A percentile compares a stretch with the other conserved stretches of the same genome.
phyloP scores from a whole-genome alignment of 2,329 filamentous ascomycete species.

The Fusarium lateritium region DNA sequence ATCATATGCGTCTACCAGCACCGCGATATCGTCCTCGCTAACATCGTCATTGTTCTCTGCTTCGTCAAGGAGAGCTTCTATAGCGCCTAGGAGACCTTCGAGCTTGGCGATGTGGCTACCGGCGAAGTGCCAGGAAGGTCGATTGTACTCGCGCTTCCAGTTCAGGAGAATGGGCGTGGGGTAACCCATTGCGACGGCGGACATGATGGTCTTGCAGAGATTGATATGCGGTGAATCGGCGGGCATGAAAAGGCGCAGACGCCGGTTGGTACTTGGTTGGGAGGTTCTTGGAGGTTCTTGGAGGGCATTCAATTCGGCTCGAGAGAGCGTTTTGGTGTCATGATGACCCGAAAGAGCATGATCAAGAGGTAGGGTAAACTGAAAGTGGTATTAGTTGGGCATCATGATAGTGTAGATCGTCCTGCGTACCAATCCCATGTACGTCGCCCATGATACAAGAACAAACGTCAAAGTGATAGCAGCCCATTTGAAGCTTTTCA shows the following conservation, averaged over 20 bases:
- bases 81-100: conserved; percentile 52
- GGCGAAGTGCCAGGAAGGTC: conserved; percentile 55
- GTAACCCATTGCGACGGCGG: conserved; percentile 56
- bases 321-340: conserved; percentile 12
- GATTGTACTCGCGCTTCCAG: conserved; percentile 57
- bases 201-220: conserved; percentile 58
- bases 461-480: not conserved
- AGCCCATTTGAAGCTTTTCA: conserved; percentile 23
- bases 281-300: conserved; percentile 1
- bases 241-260: conserved; percentile 57
- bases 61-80: conserved; percentile 50
- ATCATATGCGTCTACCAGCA: conserved; percentile 58
- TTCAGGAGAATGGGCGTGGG: conserved; percentile 56
- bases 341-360: not conserved
- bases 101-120: conserved; percentile 59
- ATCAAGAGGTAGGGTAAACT: conserved; percentile 27
- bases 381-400: not conserved
- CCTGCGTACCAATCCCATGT: conserved; percentile 5
- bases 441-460: conserved; percentile 28
- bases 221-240: conserved; percentile 56
- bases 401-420: accelerated
- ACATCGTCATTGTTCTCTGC: conserved; percentile 25
- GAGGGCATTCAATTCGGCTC: conserved; percentile 26
- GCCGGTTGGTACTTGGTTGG: conserved; percentile 38
- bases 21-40: conserved; percentile 52